Percentiles rank a stretch among this genome's conserved stretches.
These are phyloP conservation scores for Rhodamnia argentea DNA, from an alignment of 345 rosid species.

Conservation along the genomic window DNA sequence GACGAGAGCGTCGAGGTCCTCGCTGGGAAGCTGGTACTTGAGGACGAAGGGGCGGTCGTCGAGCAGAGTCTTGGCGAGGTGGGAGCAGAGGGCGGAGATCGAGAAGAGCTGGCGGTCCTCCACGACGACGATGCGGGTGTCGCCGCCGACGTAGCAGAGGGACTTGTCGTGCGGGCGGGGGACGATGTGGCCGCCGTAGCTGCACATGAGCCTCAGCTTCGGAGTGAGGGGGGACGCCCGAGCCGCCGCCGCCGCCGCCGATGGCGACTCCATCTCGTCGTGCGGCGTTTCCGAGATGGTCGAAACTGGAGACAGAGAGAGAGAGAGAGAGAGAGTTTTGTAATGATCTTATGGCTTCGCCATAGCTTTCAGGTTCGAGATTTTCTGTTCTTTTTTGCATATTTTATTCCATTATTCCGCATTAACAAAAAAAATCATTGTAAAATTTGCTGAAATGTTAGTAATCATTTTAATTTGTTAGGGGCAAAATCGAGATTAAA, in stretches of 20 bases:
- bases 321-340: not conserved
- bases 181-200: constrained; percentile 81
- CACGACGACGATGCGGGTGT: constrained; percentile 81
- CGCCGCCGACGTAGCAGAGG: constrained; percentile 68
- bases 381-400: not conserved
- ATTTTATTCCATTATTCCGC: not conserved
- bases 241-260: not conserved
- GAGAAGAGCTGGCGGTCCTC: constrained; percentile 49
- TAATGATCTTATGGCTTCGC: not conserved
- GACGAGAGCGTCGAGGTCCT: constrained; percentile 87
- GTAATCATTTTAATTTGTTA: too few species aligned
- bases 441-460: not conserved
- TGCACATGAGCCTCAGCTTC: constrained; percentile 73
- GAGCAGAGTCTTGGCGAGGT: constrained; percentile 59
- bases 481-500: too few species aligned
- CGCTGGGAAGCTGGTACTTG: constrained; percentile 89
- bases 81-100: constrained; percentile 43
- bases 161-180: constrained; percentile 89
- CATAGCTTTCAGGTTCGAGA: not conserved
- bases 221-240: constrained; percentile 25
- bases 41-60: constrained; percentile 59
- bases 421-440: not conserved
- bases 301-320: constrained; percentile 16
- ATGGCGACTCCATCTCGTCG: constrained; percentile 26
- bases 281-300: constrained; percentile 65